Evolutionary conservation across 2,329 filamentous ascomycete species (phyloP), one percentile per base, ranked within the genome.

Genomic region (Rhynchosporium graminicola): DNA sequence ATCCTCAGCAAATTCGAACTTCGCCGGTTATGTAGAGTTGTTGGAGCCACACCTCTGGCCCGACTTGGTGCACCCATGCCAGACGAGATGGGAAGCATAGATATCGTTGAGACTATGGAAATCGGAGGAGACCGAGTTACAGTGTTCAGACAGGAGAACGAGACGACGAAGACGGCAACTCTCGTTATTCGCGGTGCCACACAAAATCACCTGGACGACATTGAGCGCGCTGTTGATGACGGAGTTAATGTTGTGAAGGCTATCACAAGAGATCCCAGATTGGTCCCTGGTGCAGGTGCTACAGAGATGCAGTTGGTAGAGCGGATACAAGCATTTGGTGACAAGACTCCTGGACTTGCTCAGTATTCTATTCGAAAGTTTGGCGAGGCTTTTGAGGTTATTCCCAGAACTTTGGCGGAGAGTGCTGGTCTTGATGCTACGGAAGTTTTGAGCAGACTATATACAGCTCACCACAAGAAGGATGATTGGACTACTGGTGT

Each of bases 221-320:
- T 99, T 42, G 95, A 99, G 83, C 89, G 95, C 67, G 95, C 95
- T 57, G 93, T 99, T 61, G 95, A 99, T 72, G 95, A 99, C 70
- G 95, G 95, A 68, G 95, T 99, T 76, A 99, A 98, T 74, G 96
- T 96, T 58, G 90, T 99, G 77, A 99, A 99, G 82, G 95, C 95
- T 68, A 96, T 99, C 76, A 98, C 95, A 65, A 91, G 91, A 76
- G 96, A 99, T 75, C 82, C 94, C 6, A 86, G 93, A 67, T 83
- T 99, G 63, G 93, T 99, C 0, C 92, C 95, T 43, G 95, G 95
- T 68, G 95, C 95, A 36, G 96, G 95, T 72, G 94, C 95, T 54
- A 92, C 94, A 66, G 95, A 99, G 78, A 88, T 96, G 76, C 91
- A 97, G 79, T 85, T 99, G 64, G 89, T 96, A 58, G 92, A 97